Evolutionary conservation across 805 yeast genomes (phyloP).

Genomic region (Saccharomyces mikatae): DNA sequence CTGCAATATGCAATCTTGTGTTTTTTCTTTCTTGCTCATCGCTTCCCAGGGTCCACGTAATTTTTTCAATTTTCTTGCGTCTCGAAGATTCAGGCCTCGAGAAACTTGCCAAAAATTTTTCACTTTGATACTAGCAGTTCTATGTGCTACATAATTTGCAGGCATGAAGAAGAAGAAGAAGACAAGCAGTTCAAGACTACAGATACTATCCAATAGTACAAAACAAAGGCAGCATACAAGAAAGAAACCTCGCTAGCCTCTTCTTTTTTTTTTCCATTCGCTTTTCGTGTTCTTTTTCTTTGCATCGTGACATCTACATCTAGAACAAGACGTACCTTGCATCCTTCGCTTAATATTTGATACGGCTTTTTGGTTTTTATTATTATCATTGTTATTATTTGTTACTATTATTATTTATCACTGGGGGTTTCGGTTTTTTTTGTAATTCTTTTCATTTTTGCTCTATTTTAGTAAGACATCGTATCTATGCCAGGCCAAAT

Average conservation of each 20-base stretch:
- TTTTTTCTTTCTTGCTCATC: not conserved
- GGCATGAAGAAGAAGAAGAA: not conserved
- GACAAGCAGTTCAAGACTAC: not conserved
- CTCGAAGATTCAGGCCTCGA: not conserved
- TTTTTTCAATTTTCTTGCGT: not conserved
- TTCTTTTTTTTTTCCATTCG: not conserved
- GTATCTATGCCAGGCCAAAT: constrained; percentile 26
- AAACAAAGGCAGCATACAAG: not conserved
- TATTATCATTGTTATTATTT: not conserved
- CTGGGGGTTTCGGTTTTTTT: constrained; percentile 1
- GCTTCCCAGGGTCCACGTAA: not conserved
- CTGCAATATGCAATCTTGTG: not conserved
- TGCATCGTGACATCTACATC: not conserved
- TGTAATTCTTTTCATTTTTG: not conserved
- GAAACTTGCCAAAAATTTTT: not conserved
- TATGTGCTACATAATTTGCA: not conserved
- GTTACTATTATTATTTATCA: not conserved
- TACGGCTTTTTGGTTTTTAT: not conserved
- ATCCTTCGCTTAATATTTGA: not conserved
- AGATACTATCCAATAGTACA: not conserved
- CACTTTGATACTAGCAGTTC: not conserved
- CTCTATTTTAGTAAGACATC: not conserved
- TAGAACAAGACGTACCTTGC: not conserved
- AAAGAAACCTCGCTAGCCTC: not conserved
- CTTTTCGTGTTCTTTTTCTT: not conserved